Base-by-base conservation (phyloP, 441 rosid species). In the Pelargonium citronellum region DNA sequence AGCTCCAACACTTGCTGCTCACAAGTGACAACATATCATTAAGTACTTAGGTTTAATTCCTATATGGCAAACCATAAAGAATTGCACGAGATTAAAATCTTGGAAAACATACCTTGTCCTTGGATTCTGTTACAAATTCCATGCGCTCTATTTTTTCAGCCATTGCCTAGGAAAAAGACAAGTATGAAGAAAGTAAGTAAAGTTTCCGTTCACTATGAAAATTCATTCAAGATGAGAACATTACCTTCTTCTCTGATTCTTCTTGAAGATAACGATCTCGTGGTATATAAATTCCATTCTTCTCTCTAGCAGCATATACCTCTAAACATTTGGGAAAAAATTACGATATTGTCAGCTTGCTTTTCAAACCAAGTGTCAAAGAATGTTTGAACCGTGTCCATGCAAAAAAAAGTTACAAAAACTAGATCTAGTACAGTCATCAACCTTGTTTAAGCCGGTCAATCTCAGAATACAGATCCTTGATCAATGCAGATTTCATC, bases 251-350 rank as follows among this genome's bases (percentile, higher is more conserved):
- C 83, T 95, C 97, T 34, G 96, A 93, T 84, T 92, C 98, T 76
- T 95, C 99, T 70, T 84, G 91, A 72, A 86, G 90, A 75, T 86
- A 95, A 67, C 98, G 90, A 78, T 95, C 97, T 70, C 91, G 82
- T 60, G 99, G 98, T 74, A 95, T 92, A 71, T 90, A 95, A 58
- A 95, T 89, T 63, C 99, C 99, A 79, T 95, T 95, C 79, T 92
- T 95, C 84, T 95, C 99, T 82, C 98, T 92, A 69, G 98, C 89
- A 72, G 98, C 93, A 80, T 89, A 95, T 65, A 92, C 99, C 95
- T 95, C 98, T 95, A 73, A 73, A 30, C 37, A 30, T 64, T 79
- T 16, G 70, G 20, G 20, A 20, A 58, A 17, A 58, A 8, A 58
- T 58, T 8, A 58, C 0, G 27, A 17, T 58, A 58, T 19, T 24